Base-by-base conservation (phyloP, 228 moss, liverwort and hornwort genomes). In the Sphagnum fallax region DNA sequence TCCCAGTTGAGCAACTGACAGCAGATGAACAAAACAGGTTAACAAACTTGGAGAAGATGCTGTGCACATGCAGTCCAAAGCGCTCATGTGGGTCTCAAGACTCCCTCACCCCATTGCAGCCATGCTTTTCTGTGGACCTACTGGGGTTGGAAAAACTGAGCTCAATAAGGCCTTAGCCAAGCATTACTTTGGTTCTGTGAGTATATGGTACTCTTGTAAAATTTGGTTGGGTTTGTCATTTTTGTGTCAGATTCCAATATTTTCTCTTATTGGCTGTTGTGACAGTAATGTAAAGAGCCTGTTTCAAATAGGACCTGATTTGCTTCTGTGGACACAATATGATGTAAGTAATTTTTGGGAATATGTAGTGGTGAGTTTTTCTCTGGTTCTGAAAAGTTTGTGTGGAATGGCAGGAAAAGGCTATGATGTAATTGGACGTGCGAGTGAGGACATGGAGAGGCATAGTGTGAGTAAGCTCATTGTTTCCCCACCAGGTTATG, bases 401-500 rank as follows among this genome's bases (percentile, higher is more conserved):
- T 32, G 1, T 32, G 32, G 32, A 32, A 32, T 32, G 32, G 32
- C 86, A 95, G 95, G 97, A 98, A 74, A 91, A 89, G 60, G 83
- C 93, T 47, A 98, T 93, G 93, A 87, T 98, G 13, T 82, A 93
- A 69, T 69, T 98, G 75, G 97, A 98, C 52, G 93, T 93, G 97
- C 0, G 32, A 98, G 97, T 74, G 97, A 98, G 81, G 93, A 91
- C 66, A 98, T 98, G 97, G 97, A 98, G 76, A 81, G 93, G 67
- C 97, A 98, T 72, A 90, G 90, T 6, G 93, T 98, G 48, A 93
- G 93, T 73, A 98, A 98, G 72, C 83, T 98, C 47, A 88, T 98
- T 68, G 97, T 93, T 49, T 98, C 97, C 72, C 97, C 97, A 52
- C 97, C 97, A 70, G 97, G 97, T 48, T 98, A 98, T 50, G 82